Evolutionary conservation across 140 eudicot species (phyloP), one percentile per base, ranked within the genome.

Genomic region (Cichorium intybus): DNA sequence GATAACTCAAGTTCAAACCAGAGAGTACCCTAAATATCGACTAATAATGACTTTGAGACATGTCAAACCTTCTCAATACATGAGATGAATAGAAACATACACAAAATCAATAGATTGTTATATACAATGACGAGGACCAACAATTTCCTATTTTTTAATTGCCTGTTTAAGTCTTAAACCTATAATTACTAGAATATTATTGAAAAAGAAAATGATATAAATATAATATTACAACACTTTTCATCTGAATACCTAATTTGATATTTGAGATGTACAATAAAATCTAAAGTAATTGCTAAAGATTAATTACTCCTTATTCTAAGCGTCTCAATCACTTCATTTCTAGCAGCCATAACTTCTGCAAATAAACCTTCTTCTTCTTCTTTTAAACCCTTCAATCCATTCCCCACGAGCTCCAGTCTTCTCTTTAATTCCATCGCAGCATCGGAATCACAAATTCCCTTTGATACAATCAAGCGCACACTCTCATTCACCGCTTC

Each of bases 281-380:
- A 37, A 26, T 1, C 5, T 11, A 10, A 59, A 18, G n/a, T 23
- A 2, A 51, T 29, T 9, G 2, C 70, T 41, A 53, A 14, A 41
- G 51, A 37, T 27, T 41, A 10, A 47, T 69, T 62, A 33, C 39
- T 62, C 10, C 57, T 66, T n/a, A n/a, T n/a, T 62, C 87, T 50
- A 45, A 84, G 59, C 39, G 50, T 67, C 49, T 78, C 80, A 55
- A 88, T 55, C 66, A 88, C 82, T 77, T 85, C 66, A 67, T 59
- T 85, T 31, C 95, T 82, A 39, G 66, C 74, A 53, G 73, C 76
- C 71, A 88, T 35, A 49, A 82, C 62, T 63, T 72, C 64, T 5
- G 75, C 72, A 65, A 88, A 88, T 48, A 82, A 41, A 49, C 48
- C 4, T 57, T 80, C 73, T 15, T 72, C 79, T 56, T 76, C 80